A percentile compares a stretch with the other conserved stretches of the same genome.
phyloP scores from a whole-genome alignment of 306 rosid species.

The Bauhinia variegata region DNA sequence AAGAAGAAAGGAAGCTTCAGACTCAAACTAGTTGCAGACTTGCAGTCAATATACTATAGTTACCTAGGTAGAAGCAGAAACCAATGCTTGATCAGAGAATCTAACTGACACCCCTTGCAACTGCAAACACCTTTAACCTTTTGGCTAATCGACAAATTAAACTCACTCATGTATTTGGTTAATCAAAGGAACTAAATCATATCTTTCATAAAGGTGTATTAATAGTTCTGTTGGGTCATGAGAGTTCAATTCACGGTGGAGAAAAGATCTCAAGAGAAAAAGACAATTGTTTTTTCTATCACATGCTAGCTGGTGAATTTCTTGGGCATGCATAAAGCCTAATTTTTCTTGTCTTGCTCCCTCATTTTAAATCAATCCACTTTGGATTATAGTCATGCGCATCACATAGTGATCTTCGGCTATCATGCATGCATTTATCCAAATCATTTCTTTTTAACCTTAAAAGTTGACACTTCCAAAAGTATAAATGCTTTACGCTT shows the following conservation, averaged over 20 bases:
- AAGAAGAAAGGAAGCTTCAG: too few species aligned
- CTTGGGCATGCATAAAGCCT: constrained; percentile 27
- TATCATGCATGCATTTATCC: neutral
- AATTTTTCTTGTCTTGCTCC: constrained; percentile 34
- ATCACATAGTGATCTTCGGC: too few species aligned
- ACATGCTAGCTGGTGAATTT: constrained; percentile 25
- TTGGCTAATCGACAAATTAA: too few species aligned
- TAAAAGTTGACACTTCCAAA: constrained; percentile 13
- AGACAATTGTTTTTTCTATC: neutral
- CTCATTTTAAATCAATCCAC: constrained; percentile 28
- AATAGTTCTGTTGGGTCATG: constrained; percentile 10
- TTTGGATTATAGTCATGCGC: too few species aligned
- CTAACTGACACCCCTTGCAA: too few species aligned
- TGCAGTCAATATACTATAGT: too few species aligned
- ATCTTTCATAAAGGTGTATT: neutral
- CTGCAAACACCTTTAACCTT: too few species aligned
- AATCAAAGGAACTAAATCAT: neutral
- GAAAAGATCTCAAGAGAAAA: constrained; percentile 22
- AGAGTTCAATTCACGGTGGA: neutral
- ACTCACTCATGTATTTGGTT: too few species aligned
- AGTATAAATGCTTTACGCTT: too few species aligned
- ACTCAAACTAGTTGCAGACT: too few species aligned
- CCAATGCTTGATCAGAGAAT: too few species aligned
- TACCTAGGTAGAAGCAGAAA: too few species aligned
- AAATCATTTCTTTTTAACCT: constrained; percentile 14